These are phyloP conservation scores for Closterium sp. DNA, from an alignment of 139 green algal genomes.

Conservation along the genomic window DNA sequence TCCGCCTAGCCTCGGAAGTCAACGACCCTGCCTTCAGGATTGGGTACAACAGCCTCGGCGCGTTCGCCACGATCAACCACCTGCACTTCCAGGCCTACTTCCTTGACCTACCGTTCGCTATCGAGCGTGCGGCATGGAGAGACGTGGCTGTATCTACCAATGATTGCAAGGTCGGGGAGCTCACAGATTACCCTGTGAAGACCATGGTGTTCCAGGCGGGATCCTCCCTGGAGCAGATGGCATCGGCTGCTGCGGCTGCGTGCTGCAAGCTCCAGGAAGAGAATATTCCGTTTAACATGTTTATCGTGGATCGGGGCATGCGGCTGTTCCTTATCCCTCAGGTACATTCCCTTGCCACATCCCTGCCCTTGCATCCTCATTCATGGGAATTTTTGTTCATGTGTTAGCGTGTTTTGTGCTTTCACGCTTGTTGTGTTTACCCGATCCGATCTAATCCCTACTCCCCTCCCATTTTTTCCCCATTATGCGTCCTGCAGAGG, in stretches of 20 bases:
- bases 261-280: slow-evolving; percentile 68
- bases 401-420: neutral
- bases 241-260: slow-evolving; percentile 63
- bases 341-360: neutral
- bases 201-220: slow-evolving; percentile 85
- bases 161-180: slow-evolving; percentile 64
- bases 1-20: slow-evolving; percentile 82
- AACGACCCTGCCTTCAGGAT: slow-evolving; percentile 90
- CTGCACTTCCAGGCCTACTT: slow-evolving; percentile 98
- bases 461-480: neutral
- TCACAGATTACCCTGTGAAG: slow-evolving; percentile 82
- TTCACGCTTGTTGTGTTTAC: neutral
- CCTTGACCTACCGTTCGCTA: slow-evolving; percentile 72
- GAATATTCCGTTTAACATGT: slow-evolving; percentile 95
- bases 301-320: slow-evolving; percentile 83
- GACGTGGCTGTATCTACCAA: slow-evolving; percentile 71
- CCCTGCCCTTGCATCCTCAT: neutral
- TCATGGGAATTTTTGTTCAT: too few species aligned
- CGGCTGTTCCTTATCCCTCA: slow-evolving; percentile 86
- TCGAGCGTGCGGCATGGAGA: slow-evolving; percentile 69
- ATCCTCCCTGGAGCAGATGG: slow-evolving; percentile 61
- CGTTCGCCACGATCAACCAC: slow-evolving; percentile 98
- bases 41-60: slow-evolving; percentile 94
- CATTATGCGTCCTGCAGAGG: slow-evolving; percentile 54
- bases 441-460: neutral